phyloP scores from a whole-genome alignment of 768 basidiomycete genomes.

The Pulveroboletus sp. region DNA sequence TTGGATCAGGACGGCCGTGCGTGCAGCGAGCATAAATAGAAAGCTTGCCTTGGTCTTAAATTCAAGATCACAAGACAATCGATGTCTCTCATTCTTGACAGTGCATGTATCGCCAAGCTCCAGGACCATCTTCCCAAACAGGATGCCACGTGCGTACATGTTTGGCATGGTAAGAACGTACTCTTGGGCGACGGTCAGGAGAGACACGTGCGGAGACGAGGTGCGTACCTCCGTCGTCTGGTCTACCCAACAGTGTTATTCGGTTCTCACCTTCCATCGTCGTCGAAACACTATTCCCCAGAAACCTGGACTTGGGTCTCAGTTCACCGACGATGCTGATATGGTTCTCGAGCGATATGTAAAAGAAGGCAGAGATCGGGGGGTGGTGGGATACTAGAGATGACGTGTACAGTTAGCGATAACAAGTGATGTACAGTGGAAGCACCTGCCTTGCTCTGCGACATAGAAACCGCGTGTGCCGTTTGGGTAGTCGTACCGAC shows the following conservation, averaged over 20 bases:
- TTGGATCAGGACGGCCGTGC: background rate
- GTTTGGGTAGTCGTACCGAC: slow-evolving; percentile 87
- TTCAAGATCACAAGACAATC: slow-evolving; percentile 76
- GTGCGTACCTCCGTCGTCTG: slow-evolving; percentile 78
- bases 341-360: slow-evolving; percentile 86
- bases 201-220: slow-evolving; percentile 4
- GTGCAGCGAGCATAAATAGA: background rate
- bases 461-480: slow-evolving; percentile 95
- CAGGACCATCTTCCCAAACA: slow-evolving; percentile 92
- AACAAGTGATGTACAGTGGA: background rate
- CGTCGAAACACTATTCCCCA: slow-evolving; percentile 95
- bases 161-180: slow-evolving; percentile 96
- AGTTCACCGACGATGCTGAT: slow-evolving; percentile 88
- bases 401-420: slow-evolving; percentile 1
- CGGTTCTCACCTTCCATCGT: slow-evolving; percentile 96
- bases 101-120: slow-evolving; percentile 89
- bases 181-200: slow-evolving; percentile 38
- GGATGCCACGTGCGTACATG: slow-evolving; percentile 88
- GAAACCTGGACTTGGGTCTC: slow-evolving; percentile 90
- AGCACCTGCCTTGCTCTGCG: slow-evolving; percentile 78
- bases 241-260: slow-evolving; percentile 74
- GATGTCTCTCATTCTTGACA: slow-evolving; percentile 77
- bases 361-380: slow-evolving; percentile 93
- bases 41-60: slow-evolving; percentile 89
- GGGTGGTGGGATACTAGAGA: slow-evolving; percentile 89